Conservation (phyloP, 495 filamentous ascomycete genomes). For the Cenococcum geophilum region DNA sequence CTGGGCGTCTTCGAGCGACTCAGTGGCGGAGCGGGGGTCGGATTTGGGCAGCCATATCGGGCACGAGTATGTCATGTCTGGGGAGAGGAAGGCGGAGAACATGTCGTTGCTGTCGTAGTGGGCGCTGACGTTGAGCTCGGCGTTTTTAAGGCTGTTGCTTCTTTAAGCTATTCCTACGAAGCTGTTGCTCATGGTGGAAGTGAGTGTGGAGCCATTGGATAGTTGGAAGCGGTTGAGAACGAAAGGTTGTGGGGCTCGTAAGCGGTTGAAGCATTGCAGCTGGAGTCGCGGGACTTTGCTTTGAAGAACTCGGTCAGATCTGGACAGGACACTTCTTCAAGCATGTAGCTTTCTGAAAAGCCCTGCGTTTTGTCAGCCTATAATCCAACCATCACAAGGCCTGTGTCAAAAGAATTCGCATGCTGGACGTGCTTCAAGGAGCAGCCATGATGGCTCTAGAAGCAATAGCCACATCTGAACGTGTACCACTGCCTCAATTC, state of each 20-base stretch:
- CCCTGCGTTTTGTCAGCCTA: constrained; percentile 35
- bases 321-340: constrained; percentile 57
- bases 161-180: constrained; percentile 49
- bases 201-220: constrained; percentile 47
- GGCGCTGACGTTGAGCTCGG: constrained; percentile 54
- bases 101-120: constrained; percentile 72
- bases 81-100: constrained; percentile 64
- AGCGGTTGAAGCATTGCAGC: not conserved
- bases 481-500: not conserved
- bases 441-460: constrained; percentile 6
- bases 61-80: constrained; percentile 73
- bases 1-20: constrained; percentile 58
- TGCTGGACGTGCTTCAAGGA: no score
- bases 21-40: constrained; percentile 36
- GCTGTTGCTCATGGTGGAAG: constrained; percentile 50
- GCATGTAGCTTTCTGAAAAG: constrained; percentile 67
- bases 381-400: not conserved
- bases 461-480: not conserved
- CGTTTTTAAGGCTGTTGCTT: constrained; percentile 59
- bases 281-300: constrained; percentile 1
- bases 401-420: no score
- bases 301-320: constrained; percentile 61
- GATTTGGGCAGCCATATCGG: constrained; percentile 54
- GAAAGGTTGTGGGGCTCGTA: constrained; percentile 47
- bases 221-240: constrained; percentile 55